These are phyloP conservation scores for Monilinia vaccinii-corymbosi DNA, from an alignment of 2,329 filamentous ascomycete species.

Conservation along the genomic window DNA sequence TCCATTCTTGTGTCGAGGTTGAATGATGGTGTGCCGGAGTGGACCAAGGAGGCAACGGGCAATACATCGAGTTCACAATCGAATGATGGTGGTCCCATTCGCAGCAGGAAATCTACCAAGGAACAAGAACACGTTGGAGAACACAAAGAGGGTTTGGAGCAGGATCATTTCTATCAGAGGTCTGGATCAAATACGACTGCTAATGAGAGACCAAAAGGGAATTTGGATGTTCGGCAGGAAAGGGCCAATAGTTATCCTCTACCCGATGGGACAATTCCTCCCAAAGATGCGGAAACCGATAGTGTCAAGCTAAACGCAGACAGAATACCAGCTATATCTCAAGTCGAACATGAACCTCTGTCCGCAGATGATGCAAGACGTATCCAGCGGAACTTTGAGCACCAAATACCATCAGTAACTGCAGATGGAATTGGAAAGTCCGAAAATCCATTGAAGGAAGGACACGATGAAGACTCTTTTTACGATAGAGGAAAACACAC, in stretches of 20 bases:
- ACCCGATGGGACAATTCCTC: slow-evolving; percentile 43
- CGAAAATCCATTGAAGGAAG: slow-evolving; percentile 17
- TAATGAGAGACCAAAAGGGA: slow-evolving; percentile 31
- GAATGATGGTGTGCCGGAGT: slow-evolving; percentile 36
- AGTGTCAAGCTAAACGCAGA: slow-evolving; percentile 28
- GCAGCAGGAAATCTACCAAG: slow-evolving; percentile 27
- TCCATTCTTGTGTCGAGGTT: slow-evolving; percentile 49
- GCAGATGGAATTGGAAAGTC: slow-evolving; percentile 34
- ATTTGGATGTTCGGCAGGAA: slow-evolving; percentile 38
- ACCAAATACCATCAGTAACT: slow-evolving; percentile 41
- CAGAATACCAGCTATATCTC: slow-evolving; percentile 27
- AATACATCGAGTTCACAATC: slow-evolving; percentile 14
- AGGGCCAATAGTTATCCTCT: slow-evolving; percentile 35
- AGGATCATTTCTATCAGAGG: slow-evolving; percentile 41
- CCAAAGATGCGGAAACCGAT: slow-evolving; percentile 23
- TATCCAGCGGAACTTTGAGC: slow-evolving; percentile 40
- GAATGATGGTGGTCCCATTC: slow-evolving; percentile 16
- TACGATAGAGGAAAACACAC: slow-evolving; percentile 40
- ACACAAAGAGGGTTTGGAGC: slow-evolving; percentile 33
- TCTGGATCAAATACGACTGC: slow-evolving; percentile 34
- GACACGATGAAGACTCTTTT: slow-evolving; percentile 44
- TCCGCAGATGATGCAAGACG: slow-evolving; percentile 36
- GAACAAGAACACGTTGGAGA: slow-evolving; percentile 15
- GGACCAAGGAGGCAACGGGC: slow-evolving; percentile 20
- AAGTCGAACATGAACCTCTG: slow-evolving; percentile 26